Base-by-base conservation (phyloP, 768 basidiomycete genomes). In the Floccularia luteovirens region DNA sequence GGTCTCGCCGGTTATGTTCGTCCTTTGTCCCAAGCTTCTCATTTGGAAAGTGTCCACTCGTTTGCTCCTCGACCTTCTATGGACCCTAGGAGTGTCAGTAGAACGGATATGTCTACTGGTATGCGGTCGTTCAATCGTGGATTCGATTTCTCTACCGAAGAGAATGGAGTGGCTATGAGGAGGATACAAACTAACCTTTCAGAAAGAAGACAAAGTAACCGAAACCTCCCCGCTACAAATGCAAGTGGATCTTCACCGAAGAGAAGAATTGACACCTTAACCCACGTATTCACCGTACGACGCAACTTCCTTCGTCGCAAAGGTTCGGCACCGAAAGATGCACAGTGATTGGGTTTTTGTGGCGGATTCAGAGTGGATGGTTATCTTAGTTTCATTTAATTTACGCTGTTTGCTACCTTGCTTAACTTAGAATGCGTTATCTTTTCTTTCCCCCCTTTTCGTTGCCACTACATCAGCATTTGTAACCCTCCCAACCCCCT, bases 21-120 rank as follows among this genome's bases (percentile, higher is more conserved):
- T 7, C 22, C 11, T 11, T 10, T 8, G 11, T 24, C 11, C 10
- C 8, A 17, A 12, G 56, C 58, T 38, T 54, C 55, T 24, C 63
- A 65, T 40, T 54, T 59, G 17, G 44, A 50, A 16, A 44, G 60
- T 46, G 44, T 68, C 47, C 52, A 44, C 24, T 47, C 52, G 19
- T 40, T 47, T 37, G 56, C 48, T 42, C 45, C 27, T 16, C 54
- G 66, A 45, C 55, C 55, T 12, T 65, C 69, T 3, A 39, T 59
- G 43, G 71, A 70, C 36, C 49, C 55, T 14, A 67, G 72, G 12
- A 56, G 61, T 14, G 73, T 64, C 12, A 86, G 81, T 54, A 71
- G 80, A 42, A 84, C 84, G 39, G 92, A 91, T 53, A 90, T 96
- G 91, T 74, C 84, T 17, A 92, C 90, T 4, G 92, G 92, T 20